Evolutionary conservation across 495 filamentous ascomycete species (phyloP).

Genomic region (Podospora australis): DNA sequence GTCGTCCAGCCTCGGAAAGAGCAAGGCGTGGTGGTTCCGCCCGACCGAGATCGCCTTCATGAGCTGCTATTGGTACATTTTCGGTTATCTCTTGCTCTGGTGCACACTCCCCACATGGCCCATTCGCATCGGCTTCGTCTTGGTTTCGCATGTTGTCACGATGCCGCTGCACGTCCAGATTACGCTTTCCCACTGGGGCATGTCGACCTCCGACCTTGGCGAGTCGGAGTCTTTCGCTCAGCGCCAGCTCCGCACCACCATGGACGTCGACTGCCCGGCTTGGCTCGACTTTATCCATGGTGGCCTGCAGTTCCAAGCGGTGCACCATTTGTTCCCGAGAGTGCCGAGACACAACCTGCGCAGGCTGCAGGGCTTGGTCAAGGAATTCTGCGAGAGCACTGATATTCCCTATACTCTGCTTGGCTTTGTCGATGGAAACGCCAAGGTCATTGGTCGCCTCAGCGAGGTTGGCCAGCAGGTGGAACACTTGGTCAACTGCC

Average conservation of each 20-base stretch:
- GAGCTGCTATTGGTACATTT: slow-evolving; percentile 39
- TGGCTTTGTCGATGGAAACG: slow-evolving; percentile 40
- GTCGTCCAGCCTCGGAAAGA: slow-evolving; percentile 28
- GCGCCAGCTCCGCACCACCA: slow-evolving; percentile 43
- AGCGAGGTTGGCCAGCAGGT: slow-evolving; percentile 38
- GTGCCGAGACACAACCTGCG: slow-evolving; percentile 43
- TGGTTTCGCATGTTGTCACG: slow-evolving; percentile 41
- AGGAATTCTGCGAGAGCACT: slow-evolving; percentile 37
- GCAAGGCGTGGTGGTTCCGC: slow-evolving; percentile 42
- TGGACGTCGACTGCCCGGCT: slow-evolving; percentile 44
- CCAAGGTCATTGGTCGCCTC: slow-evolving; percentile 31
- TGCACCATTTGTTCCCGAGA: slow-evolving; percentile 43
- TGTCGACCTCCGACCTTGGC: slow-evolving; percentile 43
- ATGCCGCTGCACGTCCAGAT: slow-evolving; percentile 48
- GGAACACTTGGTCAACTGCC: slow-evolving; percentile 34
- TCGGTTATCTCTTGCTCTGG: slow-evolving; percentile 41
- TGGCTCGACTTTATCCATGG: slow-evolving; percentile 46
- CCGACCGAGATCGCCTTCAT: slow-evolving; percentile 38
- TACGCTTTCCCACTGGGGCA: slow-evolving; percentile 47
- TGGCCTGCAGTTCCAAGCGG: slow-evolving; percentile 45
- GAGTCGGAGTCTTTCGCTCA: slow-evolving; percentile 43
- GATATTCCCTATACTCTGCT: slow-evolving; percentile 37
- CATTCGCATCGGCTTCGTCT: slow-evolving; percentile 38
- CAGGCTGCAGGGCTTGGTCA: slow-evolving; percentile 33
- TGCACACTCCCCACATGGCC: slow-evolving; percentile 36